A percentile compares a stretch with the other conserved stretches of the same genome.
Conservation (phyloP, 1,284 basidiomycete species). For the Moesziomyces sp. region DNA sequence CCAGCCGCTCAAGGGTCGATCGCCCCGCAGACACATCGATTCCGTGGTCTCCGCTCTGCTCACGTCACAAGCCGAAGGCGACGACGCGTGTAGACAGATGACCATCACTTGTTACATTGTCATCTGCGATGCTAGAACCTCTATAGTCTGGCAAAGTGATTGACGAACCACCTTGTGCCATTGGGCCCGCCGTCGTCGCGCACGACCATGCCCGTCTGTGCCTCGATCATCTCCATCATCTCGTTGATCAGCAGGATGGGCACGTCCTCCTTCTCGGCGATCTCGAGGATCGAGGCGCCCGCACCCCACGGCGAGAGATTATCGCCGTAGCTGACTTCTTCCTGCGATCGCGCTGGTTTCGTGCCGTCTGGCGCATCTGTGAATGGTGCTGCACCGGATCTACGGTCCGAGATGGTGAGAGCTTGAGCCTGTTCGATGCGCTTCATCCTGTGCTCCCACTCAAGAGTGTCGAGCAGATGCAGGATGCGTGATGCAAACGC, state of each 20-base stretch:
- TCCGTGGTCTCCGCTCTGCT: no score
- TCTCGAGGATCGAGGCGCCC: conserved; percentile 53
- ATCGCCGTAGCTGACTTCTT: conserved; percentile 34
- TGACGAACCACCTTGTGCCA: conserved; percentile 57
- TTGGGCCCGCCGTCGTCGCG: conserved; percentile 59
- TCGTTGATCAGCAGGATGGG: conserved; percentile 56
- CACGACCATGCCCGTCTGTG: conserved; percentile 44
- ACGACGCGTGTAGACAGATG: no score
- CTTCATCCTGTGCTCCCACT: conserved; percentile 41
- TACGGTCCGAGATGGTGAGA: conserved; percentile 21
- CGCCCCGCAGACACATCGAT: no score
- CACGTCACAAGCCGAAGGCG: no score
- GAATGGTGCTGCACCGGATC: not conserved
- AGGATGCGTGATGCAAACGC: conserved; percentile 53
- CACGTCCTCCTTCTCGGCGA: conserved; percentile 52
- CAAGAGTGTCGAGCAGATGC: conserved; percentile 43
- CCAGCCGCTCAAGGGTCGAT: no score
- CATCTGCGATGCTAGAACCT: not conserved
- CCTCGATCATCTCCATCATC: conserved; percentile 58
- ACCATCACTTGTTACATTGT: no score
- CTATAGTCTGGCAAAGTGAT: conserved; percentile 37
- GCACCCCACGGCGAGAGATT: conserved; percentile 37
- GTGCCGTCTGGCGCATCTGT: not conserved
- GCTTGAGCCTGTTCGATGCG: conserved; percentile 42
- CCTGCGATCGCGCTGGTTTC: conserved; percentile 3